These are phyloP conservation scores for Camellia lanceoleosa DNA, from an alignment of 148 eudicot species.

Conservation along the genomic window DNA sequence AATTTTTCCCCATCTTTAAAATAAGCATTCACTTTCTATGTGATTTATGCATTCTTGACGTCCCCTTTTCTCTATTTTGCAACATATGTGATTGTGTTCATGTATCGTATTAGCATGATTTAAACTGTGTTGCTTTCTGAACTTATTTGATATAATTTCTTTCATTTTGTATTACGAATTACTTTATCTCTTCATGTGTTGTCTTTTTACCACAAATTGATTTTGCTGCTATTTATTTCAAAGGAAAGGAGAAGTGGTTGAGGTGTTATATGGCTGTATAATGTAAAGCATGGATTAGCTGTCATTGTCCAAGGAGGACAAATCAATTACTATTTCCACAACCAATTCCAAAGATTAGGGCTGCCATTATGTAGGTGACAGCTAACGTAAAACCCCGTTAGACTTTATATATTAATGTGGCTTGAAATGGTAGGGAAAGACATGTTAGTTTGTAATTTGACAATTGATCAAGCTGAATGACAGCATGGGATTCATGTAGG, in stretches of 20 bases:
- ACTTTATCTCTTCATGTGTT: too few species aligned
- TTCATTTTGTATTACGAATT: background rate
- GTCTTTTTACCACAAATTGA: background rate
- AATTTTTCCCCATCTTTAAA: too few species aligned
- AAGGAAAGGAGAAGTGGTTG: conserved; percentile 3
- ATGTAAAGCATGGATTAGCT: background rate
- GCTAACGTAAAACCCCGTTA: background rate
- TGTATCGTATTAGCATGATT: background rate
- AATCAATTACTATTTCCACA: too few species aligned
- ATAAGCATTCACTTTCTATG: background rate
- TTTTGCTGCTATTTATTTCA: background rate
- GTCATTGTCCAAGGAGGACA: too few species aligned
- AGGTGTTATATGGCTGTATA: background rate
- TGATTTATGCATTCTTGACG: background rate
- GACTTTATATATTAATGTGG: background rate
- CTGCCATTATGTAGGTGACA: background rate
- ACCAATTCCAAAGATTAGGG: background rate
- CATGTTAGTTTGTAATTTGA: background rate
- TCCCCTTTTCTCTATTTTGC: background rate
- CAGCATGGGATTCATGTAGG: background rate
- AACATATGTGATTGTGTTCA: background rate
- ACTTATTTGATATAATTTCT: background rate
- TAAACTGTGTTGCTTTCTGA: conserved; percentile 4
- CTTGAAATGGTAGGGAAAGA: background rate
- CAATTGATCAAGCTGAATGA: background rate